A percentile compares a stretch with the other conserved stretches of the same genome.
Conservation (phyloP, 441 rosid genomes). For the Rhodomyrtus psidioides region DNA sequence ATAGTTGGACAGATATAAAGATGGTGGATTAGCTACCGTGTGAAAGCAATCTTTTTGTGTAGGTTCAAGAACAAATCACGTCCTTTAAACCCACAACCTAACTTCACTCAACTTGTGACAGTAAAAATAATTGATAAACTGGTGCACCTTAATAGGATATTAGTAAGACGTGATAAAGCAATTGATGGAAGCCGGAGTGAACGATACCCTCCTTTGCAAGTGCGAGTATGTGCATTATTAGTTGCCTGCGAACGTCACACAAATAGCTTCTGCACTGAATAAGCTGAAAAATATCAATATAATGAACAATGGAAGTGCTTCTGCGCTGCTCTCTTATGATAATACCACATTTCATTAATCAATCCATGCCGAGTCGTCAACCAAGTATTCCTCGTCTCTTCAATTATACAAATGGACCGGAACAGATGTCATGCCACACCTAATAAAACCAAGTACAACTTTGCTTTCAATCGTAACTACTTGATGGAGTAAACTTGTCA, state of each 20-base stretch:
- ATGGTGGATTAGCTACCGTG: constrained; percentile 22
- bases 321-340: neutral
- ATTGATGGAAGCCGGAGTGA: neutral
- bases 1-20: constrained; percentile 15
- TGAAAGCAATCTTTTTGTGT: constrained; percentile 32
- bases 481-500: neutral
- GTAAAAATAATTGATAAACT: neutral
- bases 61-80: constrained; percentile 19
- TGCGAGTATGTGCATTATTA: neutral
- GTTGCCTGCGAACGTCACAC: neutral
- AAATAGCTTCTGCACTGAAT: neutral
- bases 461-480: neutral
- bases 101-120: neutral
- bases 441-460: neutral
- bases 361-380: neutral
- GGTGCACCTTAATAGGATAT: neutral
- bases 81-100: constrained; percentile 30
- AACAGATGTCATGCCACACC: neutral
- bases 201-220: neutral
- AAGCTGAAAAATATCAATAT: neutral
- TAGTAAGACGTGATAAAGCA: neutral
- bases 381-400: neutral
- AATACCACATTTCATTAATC: neutral
- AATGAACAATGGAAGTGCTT: neutral
- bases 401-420: neutral